Conservation (phyloP, 2,329 filamentous ascomycete species). For the Colletotrichum kahawae region DNA sequence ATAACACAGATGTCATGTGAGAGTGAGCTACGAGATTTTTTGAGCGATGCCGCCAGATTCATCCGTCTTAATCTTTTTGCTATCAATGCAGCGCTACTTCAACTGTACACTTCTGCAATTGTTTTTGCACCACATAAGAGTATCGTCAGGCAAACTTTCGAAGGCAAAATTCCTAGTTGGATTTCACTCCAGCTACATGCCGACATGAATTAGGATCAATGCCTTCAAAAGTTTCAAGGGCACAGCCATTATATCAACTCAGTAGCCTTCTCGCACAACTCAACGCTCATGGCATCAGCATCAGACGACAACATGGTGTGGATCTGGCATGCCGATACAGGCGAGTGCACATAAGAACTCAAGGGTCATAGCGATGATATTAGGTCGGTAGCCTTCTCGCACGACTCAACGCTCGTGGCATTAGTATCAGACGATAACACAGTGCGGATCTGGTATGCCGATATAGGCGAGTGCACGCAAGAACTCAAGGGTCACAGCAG, state of each 20-base stretch:
- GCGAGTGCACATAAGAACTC: too few species aligned
- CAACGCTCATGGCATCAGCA: not conserved
- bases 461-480: too few species aligned
- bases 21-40: constrained; percentile 6
- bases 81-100: constrained; percentile 26
- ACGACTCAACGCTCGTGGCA: constrained; percentile 3
- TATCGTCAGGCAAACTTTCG: constrained; percentile 18
- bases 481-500: too few species aligned
- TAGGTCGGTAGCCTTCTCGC: constrained; percentile 12
- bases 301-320: too few species aligned
- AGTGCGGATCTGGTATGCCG: too few species aligned
- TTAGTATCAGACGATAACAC: too few species aligned
- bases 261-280: constrained; percentile 18
- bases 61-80: not conserved
- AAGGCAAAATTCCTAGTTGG: constrained; percentile 19
- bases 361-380: not conserved
- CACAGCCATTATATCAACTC: not conserved
- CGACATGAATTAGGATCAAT: constrained; percentile 22
- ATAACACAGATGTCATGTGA: too few species aligned
- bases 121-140: constrained; percentile 29
- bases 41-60: constrained; percentile 25
- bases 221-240: constrained; percentile 21
- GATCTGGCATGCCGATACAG: too few species aligned
- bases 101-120: constrained; percentile 30
- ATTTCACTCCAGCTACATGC: constrained; percentile 16